phyloP scores from a whole-genome alignment of 176 grass and related monocot species.

The Carex kokanica region DNA sequence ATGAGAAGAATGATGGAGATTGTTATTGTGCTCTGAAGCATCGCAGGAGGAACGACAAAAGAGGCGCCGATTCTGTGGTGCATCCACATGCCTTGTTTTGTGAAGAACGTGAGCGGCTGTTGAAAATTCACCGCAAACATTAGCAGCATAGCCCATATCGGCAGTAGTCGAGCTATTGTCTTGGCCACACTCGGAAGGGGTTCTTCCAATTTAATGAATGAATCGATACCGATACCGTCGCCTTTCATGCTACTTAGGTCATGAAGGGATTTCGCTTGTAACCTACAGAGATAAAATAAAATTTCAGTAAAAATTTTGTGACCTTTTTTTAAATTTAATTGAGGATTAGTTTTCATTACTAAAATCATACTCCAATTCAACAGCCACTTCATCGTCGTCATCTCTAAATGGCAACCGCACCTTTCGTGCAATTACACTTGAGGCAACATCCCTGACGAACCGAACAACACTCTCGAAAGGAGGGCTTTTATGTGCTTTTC shows the following conservation, averaged over 20 bases:
- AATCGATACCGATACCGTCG: neutral
- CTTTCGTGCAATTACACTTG: constrained; percentile 13
- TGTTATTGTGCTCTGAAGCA: constrained; percentile 86
- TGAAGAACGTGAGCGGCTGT: constrained; percentile 89
- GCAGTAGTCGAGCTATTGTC: constrained; percentile 53
- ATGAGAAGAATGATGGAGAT: constrained; percentile 80
- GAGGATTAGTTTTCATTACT: neutral
- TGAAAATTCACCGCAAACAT: constrained; percentile 94
- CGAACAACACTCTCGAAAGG: constrained; percentile 32
- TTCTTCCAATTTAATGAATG: constrained; percentile 22
- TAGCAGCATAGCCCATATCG: constrained; percentile 69
- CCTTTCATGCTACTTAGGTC: neutral
- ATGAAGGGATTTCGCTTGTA: constrained; percentile 53
- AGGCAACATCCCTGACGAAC: constrained; percentile 30
- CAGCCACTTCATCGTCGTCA: constrained; percentile 8
- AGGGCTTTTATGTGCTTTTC: neutral
- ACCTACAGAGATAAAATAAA: constrained; percentile 33
- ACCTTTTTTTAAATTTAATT: neutral
- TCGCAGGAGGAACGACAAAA: constrained; percentile 73
- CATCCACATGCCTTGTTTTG: constrained; percentile 88
- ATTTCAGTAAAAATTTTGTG: neutral
- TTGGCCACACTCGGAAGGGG: constrained; percentile 35
- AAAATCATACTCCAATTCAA: constrained; percentile 58
- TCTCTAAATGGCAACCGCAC: constrained; percentile 32
- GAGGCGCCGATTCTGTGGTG: constrained; percentile 40